phyloP scores from a whole-genome alignment of 2,329 filamentous ascomycete species.

The Diatrype stigma region DNA sequence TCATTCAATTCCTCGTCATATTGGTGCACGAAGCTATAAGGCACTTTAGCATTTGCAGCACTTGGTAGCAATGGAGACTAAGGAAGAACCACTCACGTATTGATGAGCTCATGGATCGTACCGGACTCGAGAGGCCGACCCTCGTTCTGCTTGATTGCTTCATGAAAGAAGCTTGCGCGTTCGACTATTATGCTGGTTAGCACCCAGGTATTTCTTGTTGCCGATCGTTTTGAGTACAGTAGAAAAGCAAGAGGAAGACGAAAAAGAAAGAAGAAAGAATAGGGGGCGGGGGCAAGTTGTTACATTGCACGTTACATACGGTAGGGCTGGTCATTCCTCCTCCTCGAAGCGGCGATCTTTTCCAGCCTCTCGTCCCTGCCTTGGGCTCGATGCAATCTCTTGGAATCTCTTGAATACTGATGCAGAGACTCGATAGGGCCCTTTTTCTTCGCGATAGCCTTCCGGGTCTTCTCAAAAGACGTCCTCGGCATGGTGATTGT shows the following conservation, averaged over 20 bases:
- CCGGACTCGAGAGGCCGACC: conserved; percentile 47
- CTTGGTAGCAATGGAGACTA: background rate
- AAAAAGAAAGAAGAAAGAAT: background rate
- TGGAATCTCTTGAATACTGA: conserved; percentile 82
- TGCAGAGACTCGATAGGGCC: conserved; percentile 72
- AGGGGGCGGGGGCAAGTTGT: no score
- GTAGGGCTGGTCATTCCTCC: conserved; percentile 70
- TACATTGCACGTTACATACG: no score
- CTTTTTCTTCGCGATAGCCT: conserved; percentile 85
- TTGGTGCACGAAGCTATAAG: conserved; percentile 59
- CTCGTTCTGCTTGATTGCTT: conserved; percentile 51
- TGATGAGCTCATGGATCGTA: conserved; percentile 58
- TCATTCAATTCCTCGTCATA: conserved; percentile 66
- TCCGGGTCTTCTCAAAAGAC: conserved; percentile 71
- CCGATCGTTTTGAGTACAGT: no score
- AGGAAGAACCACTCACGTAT: conserved; percentile 47
- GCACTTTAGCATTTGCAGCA: conserved; percentile 17
- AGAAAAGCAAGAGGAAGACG: background rate
- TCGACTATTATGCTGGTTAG: conserved; percentile 40
- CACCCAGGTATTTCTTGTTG: background rate
- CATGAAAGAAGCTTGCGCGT: conserved; percentile 68
- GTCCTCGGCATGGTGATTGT: conserved; percentile 64
- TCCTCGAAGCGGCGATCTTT: conserved; percentile 63
- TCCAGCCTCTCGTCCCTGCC: conserved; percentile 79
- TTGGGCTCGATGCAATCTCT: conserved; percentile 72